Base-by-base conservation (phyloP, 2,329 filamentous ascomycete species). In the Aureobasidium namibiae region DNA sequence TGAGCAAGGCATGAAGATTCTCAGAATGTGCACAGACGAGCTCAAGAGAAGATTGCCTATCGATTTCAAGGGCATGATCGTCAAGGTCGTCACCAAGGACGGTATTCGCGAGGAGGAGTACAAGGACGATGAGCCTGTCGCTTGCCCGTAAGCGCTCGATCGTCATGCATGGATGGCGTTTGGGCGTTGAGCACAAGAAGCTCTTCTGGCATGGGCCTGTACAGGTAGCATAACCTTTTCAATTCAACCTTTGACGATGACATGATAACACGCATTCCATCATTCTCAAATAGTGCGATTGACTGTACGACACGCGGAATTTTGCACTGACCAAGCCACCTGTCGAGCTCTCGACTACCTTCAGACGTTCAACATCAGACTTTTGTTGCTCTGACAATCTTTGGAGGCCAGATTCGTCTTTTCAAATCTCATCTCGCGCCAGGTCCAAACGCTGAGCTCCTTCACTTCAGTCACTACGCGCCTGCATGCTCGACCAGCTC, bases 21-120 rank as follows among this genome's bases (percentile, higher is more conserved):
- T 99, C 69, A 87, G 84, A 68, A 88, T 96, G 86, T 99, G 94
- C 78, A 94, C 90, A 66, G 92, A 97, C 74, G 94, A 99, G 80
- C 79, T 99, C 72, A 96, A 96, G 84, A 86, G 94, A 73, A 85
- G 95, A 76, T 83, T 99, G 80, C 94, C 94, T 61, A 92, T 99
- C 72, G 94, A 99, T 74, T 99, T 97, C 83, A 99, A 99, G 82
- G 94, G 94, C 39, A 89, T 70, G 61, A 70, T 82, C 56, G 92
- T 99, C 68, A 97, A 97, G 82, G 88, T 91, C 36, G 85, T 99
- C 69, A 96, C 91, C 63, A 95, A 95, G 78, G 90, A 97, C 67
- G 94, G 95, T 11, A 87, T 99, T 63, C 79, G 83, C 67, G 90
- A 94, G 68, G 82, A 95, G 68, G 84, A 90, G 64, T 95, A 91